These are phyloP conservation scores for Emmonsiellopsis sp. DNA, from an alignment of 2,329 filamentous ascomycete genomes.

Conservation along the genomic window DNA sequence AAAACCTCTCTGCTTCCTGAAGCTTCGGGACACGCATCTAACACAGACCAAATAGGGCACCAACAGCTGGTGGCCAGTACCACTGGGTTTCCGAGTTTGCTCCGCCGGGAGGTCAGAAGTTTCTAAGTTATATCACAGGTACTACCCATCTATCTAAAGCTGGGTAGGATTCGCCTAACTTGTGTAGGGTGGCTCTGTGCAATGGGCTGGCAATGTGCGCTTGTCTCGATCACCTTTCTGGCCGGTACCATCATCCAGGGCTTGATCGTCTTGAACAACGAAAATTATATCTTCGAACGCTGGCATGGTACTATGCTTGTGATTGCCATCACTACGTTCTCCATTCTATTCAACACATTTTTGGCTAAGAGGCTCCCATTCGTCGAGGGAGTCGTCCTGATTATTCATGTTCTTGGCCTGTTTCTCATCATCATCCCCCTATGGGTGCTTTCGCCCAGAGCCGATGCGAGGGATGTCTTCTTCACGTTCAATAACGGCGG, in stretches of 20 bases:
- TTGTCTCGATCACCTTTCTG: constrained; percentile 36
- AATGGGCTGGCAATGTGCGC: constrained; percentile 38
- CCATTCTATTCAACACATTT: constrained; percentile 36
- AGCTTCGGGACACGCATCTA: neutral
- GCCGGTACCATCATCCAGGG: constrained; percentile 39
- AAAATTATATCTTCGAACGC: constrained; percentile 29
- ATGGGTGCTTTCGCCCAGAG: constrained; percentile 33
- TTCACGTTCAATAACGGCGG: constrained; percentile 33
- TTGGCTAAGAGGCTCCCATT: constrained; percentile 30
- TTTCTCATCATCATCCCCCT: constrained; percentile 36
- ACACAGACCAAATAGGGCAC: constrained; percentile 21
- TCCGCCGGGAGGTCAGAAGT: constrained; percentile 31
- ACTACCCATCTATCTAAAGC: constrained; percentile 1
- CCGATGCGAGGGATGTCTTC: constrained; percentile 30
- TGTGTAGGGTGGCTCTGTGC: constrained; percentile 33
- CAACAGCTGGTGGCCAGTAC: constrained; percentile 32
- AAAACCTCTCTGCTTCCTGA: constrained; percentile 8
- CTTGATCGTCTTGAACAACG: constrained; percentile 36
- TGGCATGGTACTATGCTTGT: constrained; percentile 40
- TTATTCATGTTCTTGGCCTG: constrained; percentile 35
- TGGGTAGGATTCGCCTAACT: neutral
- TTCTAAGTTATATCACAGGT: constrained; percentile 38
- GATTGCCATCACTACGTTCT: constrained; percentile 31
- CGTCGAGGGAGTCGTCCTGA: constrained; percentile 32
- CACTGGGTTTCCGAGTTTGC: constrained; percentile 39